Evolutionary conservation across 2,329 filamentous ascomycete species (phyloP), one percentile per base, ranked within the genome.

Genomic region (Pseudogymnoascus sp.): DNA sequence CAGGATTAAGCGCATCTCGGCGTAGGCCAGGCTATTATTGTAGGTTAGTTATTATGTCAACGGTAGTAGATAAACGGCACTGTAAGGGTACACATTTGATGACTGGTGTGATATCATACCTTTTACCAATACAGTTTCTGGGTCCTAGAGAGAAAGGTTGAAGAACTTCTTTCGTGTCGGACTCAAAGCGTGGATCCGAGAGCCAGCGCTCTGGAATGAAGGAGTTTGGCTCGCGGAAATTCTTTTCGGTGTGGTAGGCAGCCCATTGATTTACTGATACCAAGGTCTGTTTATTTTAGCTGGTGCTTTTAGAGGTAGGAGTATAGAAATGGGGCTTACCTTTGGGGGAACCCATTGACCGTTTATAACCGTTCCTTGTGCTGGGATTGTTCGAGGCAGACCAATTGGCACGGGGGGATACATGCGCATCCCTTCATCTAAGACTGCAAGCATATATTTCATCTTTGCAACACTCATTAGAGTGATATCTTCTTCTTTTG

Each of bases 181-280:
- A 11, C 15, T 2, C 21, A 58, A 35, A 58, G 2, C 24, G 41
- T 26, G 29, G 10, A 8, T 26, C 50, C 5, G 71, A 70, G 17
- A 71, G 58, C 74, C 74, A 78, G 4, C 76, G 67, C 61, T 77
- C 74, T 0, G 76, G 77, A 10, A 69, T 63, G 61, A 77, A 78
- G 1, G 68, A 63, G 35, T 47, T n/a, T 5, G 41, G 60, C 15
- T 31, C 17, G 5, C 11, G 50, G 6, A 58, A 58, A 13, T 33
- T 35, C 29, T 58, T 37, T 17, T 21, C 9, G 13, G 29, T 37
- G 15, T 33, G 29, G n/a, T 35, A 58, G 21, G 35, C 21, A 13
- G 50, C 50, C 50, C 50, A 47, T 2, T 47, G 41, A 24, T 29
- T 15, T 4, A 21, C 13, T 24, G 26, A 61, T 57, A 47, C 40